A percentile compares a stretch with the other conserved stretches of the same genome.
Evolutionary conservation across 2,329 filamentous ascomycete genomes (phyloP).

Genomic region (Fusarium brevicatenulatum): DNA sequence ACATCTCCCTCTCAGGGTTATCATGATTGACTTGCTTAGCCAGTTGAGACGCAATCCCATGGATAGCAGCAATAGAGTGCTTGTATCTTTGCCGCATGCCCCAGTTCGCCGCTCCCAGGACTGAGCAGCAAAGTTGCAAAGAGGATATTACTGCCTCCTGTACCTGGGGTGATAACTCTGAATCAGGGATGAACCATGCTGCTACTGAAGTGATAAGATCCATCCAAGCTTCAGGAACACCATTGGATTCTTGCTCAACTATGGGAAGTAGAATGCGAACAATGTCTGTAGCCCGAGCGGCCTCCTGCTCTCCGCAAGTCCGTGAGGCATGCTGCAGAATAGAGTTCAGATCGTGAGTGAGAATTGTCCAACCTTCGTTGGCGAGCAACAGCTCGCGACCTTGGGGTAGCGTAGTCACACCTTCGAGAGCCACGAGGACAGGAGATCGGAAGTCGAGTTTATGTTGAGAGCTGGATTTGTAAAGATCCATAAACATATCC

Average conservation of each 20-base stretch:
- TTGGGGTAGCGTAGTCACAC: conserved; percentile 60
- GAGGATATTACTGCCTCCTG: conserved; percentile 64
- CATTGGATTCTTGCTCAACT: conserved; percentile 57
- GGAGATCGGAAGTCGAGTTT: conserved; percentile 66
- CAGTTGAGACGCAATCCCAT: conserved; percentile 59
- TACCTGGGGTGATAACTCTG: conserved; percentile 38
- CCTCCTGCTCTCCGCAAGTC: conserved; percentile 41
- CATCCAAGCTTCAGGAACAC: conserved; percentile 67
- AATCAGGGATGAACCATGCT: conserved; percentile 56
- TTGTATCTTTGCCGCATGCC: conserved; percentile 62
- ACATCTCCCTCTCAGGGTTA: conserved; percentile 52
- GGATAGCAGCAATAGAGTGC: conserved; percentile 62
- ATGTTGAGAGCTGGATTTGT: conserved; percentile 52
- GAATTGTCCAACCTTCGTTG: conserved; percentile 64
- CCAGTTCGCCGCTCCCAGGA: conserved; percentile 59
- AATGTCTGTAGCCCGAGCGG: conserved; percentile 63
- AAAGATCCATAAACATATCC: conserved; percentile 73
- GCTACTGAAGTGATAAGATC: conserved; percentile 62
- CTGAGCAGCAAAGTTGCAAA: conserved; percentile 64
- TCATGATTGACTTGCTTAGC: conserved; percentile 44
- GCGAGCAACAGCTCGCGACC: conserved; percentile 60
- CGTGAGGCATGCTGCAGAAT: conserved; percentile 53
- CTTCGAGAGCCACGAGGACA: conserved; percentile 69
- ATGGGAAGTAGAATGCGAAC: conserved; percentile 65
- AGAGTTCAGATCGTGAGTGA: conserved; percentile 60